Percentiles rank a stretch among this genome's conserved stretches.
phyloP scores from a whole-genome alignment of 805 yeast genomes.

The Candida arabinofermentans region DNA sequence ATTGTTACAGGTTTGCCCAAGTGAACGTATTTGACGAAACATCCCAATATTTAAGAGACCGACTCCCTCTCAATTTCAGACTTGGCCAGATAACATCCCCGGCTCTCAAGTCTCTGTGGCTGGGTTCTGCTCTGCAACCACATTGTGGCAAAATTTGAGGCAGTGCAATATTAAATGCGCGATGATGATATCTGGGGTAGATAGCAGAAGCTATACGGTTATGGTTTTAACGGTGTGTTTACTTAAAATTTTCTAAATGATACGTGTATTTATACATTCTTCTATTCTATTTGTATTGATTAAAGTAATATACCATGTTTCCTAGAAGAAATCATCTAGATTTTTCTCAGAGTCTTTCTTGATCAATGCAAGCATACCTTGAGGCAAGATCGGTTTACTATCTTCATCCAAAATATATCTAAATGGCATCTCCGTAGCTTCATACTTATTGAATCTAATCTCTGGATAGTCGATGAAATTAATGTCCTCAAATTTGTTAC shows the following conservation, averaged over 20 bases:
- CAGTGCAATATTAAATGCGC: too few relatives aligned
- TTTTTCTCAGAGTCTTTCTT: constrained; percentile 81
- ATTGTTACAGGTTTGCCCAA: too few relatives aligned
- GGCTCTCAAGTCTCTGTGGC: neutral
- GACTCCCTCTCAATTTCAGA: too few relatives aligned
- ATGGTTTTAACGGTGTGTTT: too few relatives aligned
- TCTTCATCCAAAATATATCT: constrained; percentile 68
- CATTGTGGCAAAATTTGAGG: neutral
- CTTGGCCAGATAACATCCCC: neutral
- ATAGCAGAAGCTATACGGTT: too few relatives aligned
- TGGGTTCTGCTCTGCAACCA: neutral
- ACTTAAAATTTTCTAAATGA: too few relatives aligned
- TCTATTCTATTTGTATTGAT: too few relatives aligned
- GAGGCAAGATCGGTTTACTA: constrained; percentile 79
- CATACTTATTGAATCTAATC: constrained; percentile 79
- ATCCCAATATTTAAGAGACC: too few relatives aligned
- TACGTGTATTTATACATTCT: too few relatives aligned
- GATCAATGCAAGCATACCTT: constrained; percentile 86
- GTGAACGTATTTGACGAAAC: too few relatives aligned
- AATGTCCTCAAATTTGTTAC: constrained; percentile 62
- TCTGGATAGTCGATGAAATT: constrained; percentile 92
- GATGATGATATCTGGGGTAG: too few relatives aligned
- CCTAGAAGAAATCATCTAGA: constrained; percentile 59
- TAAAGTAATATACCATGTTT: neutral
- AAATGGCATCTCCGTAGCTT: constrained; percentile 97